Evolutionary conservation across 148 eudicot genomes (phyloP).

Genomic region (Chenopodium album): DNA sequence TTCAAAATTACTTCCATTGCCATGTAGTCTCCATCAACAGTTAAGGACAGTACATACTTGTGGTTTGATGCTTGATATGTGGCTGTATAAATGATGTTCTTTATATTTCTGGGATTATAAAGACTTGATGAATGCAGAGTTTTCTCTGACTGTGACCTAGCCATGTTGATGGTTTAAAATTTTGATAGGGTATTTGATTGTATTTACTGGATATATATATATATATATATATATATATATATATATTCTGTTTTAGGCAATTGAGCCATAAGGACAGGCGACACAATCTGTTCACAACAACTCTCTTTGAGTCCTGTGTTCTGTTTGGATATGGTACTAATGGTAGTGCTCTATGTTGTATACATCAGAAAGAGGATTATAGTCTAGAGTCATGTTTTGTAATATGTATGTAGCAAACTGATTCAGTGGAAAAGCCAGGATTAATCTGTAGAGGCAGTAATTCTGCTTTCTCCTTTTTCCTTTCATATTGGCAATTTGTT

Average conservation of each 20-base stretch:
- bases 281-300: background rate
- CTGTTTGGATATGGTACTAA: conserved; percentile 1
- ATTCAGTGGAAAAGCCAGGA: background rate
- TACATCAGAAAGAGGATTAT: background rate
- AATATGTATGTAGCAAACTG: background rate
- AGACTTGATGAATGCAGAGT: background rate
- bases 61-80: background rate
- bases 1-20: background rate
- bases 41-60: background rate
- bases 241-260: background rate
- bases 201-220: background rate
- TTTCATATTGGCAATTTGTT: background rate
- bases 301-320: background rate
- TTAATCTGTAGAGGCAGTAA: no score
- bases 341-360: background rate
- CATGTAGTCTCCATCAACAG: background rate
- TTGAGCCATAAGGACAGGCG: background rate
- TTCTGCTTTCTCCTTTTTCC: background rate
- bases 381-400: background rate
- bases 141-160: background rate
- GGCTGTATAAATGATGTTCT: background rate
- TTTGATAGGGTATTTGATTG: background rate
- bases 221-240: no score
- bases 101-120: background rate
- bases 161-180: background rate